A percentile compares a stretch with the other conserved stretches of the same genome.
Conservation (phyloP, 345 rosid species). For the Streptanthus diversifolius region DNA sequence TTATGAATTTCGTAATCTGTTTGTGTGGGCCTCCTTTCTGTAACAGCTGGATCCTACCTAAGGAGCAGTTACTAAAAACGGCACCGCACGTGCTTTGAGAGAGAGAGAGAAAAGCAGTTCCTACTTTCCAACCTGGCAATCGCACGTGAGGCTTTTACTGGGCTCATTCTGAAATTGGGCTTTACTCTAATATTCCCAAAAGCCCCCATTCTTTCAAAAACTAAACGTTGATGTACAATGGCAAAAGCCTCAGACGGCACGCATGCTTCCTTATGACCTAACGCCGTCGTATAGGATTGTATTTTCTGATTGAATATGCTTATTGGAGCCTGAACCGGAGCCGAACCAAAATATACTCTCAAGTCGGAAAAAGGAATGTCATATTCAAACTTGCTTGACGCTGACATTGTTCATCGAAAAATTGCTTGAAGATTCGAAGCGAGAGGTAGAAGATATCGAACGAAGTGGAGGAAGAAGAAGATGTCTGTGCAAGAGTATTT, state of each 20-base stretch:
- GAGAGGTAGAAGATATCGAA: not conserved
- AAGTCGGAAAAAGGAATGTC: constrained; percentile 21
- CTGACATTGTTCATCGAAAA: constrained; percentile 2
- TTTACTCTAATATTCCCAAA: not conserved
- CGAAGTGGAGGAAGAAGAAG: constrained; percentile 11
- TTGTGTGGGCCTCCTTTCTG: not conserved
- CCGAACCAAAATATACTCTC: not conserved
- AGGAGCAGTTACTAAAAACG: constrained; percentile 33
- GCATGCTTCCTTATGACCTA: rapidly evolving
- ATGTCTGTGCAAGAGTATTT: constrained; percentile 97
- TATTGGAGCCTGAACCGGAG: constrained; percentile 22
- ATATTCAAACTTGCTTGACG: constrained; percentile 28
- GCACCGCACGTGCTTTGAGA: constrained; percentile 17
- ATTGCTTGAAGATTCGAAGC: constrained; percentile 1
- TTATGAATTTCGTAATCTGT: constrained; percentile 28
- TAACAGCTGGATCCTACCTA: constrained; percentile 25
- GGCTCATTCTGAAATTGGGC: constrained; percentile 11
- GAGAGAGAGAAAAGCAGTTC: constrained; percentile 8
- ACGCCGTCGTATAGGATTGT: not conserved
- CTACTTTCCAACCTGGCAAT: constrained; percentile 4
- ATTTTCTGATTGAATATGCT: not conserved
- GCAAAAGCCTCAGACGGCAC: not conserved
- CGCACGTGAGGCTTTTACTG: constrained; percentile 22
- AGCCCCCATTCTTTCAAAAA: not conserved
- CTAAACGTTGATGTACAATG: not conserved